phyloP scores from a whole-genome alignment of 352 stramenopile genomes.

The Sclerospora graminicola region DNA sequence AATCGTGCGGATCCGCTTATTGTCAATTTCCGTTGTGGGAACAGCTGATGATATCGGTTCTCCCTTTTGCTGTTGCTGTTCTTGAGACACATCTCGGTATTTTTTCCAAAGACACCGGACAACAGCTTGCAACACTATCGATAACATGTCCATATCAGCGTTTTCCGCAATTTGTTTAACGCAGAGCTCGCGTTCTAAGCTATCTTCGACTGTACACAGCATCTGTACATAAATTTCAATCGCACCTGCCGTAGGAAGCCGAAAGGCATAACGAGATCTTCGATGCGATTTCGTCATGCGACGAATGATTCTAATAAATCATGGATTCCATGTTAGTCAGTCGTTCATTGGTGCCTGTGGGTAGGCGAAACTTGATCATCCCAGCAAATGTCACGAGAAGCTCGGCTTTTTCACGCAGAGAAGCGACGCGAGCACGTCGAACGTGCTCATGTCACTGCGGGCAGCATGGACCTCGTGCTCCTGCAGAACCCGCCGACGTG shows the following conservation, averaged over 20 bases:
- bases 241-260: constrained; percentile 41
- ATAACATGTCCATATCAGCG: constrained; percentile 52
- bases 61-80: constrained; percentile 22
- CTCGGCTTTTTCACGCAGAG: no score
- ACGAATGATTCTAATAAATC: no score
- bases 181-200: constrained; percentile 52
- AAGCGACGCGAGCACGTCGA: no score
- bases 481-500: no score
- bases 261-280: constrained; percentile 59
- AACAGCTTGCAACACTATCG: constrained; percentile 42
- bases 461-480: no score
- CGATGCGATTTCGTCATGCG: no score
- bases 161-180: constrained; percentile 59
- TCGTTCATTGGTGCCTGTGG: no score
- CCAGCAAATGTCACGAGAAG: no score
- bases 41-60: constrained; percentile 11
- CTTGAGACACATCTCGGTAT: constrained; percentile 16
- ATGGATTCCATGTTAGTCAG: no score
- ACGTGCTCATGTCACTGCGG: no score
- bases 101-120: constrained; percentile 39
- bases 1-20: constrained; percentile 51
- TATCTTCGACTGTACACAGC: constrained; percentile 45
- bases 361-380: no score
- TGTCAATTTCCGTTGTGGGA: constrained; percentile 34
- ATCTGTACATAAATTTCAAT: constrained; percentile 73